Evolutionary conservation across 2,329 filamentous ascomycete species (phyloP).

Genomic region (Bipolaris gigantea): DNA sequence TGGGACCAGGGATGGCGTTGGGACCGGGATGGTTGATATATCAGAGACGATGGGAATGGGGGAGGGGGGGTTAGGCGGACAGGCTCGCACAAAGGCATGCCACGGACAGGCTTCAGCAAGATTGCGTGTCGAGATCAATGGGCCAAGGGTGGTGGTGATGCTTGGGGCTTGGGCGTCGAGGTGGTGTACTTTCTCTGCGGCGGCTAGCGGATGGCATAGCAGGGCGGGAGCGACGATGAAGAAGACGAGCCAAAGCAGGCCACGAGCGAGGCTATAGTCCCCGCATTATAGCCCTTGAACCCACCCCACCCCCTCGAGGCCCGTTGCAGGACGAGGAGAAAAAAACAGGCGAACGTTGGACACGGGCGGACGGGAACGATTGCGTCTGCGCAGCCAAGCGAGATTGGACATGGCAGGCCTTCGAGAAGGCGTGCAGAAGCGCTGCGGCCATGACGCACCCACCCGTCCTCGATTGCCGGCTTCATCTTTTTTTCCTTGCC

Average conservation of each 20-base stretch:
- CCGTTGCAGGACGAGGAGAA: constrained; percentile 12
- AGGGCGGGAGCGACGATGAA: constrained; percentile 16
- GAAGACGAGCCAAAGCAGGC: constrained; percentile 23
- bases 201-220: constrained; percentile 13
- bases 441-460: background rate
- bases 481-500: background rate
- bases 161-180: constrained; percentile 7
- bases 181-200: constrained; percentile 9
- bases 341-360: constrained; percentile 27
- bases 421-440: constrained; percentile 22
- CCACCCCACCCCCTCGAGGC: constrained; percentile 7
- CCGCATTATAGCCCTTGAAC: constrained; percentile 36
- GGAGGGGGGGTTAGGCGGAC: constrained; percentile 4
- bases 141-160: constrained; percentile 5
- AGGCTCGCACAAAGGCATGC: constrained; percentile 13
- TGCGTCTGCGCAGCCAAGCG: constrained; percentile 20
- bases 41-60: constrained; percentile 7
- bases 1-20: constrained; percentile 11
- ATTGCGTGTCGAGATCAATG: too few relatives aligned
- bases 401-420: constrained; percentile 16
- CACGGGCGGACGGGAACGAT: constrained; percentile 31
- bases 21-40: constrained; percentile 19
- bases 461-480: background rate
- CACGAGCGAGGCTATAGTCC: constrained; percentile 25
- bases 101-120: constrained; percentile 25